Percentiles rank a stretch among this genome's conserved stretches.
These are phyloP conservation scores for Dactylonectria macrodidyma DNA, from an alignment of 2,329 filamentous ascomycete species.

Conservation along the genomic window DNA sequence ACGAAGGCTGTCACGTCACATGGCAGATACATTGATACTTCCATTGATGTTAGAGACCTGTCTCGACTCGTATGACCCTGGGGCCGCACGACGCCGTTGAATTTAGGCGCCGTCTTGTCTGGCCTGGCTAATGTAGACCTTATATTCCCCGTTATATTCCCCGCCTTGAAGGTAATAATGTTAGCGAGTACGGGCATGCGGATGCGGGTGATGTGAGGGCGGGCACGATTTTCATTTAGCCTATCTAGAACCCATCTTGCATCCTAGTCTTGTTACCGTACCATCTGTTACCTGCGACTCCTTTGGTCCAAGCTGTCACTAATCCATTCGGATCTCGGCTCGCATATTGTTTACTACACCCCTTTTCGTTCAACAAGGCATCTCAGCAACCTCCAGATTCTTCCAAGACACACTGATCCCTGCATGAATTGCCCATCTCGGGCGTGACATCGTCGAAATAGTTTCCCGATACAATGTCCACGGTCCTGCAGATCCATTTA, in stretches of 20 bases:
- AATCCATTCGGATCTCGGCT: slow-evolving; percentile 26
- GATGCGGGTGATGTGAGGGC: neutral
- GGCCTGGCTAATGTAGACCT: slow-evolving; percentile 1
- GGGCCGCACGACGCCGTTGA: neutral
- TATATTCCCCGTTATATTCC: neutral
- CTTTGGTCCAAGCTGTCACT: neutral
- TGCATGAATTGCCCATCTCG: neutral
- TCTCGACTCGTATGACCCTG: neutral
- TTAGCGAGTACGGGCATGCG: neutral
- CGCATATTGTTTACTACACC: neutral
- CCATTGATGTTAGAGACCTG: neutral
- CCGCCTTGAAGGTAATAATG: neutral
- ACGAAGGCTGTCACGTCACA: neutral
- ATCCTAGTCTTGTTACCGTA: neutral
- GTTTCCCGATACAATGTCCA: neutral
- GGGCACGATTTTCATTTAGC: slow-evolving; percentile 15
- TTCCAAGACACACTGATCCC: neutral
- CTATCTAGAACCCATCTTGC: slow-evolving; percentile 21
- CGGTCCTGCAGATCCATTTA: slow-evolving; percentile 5
- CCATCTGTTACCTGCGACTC: slow-evolving; percentile 5
- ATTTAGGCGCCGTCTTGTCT: neutral
- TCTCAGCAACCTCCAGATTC: slow-evolving; percentile 7
- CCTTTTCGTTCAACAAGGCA: slow-evolving; percentile 6
- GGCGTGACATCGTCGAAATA: neutral
- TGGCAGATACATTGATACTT: neutral